Percentiles rank a stretch among this genome's conserved stretches.
These are phyloP conservation scores for Aspergillus pseudonomiae DNA, from an alignment of 2,329 filamentous ascomycete species.

Conservation along the genomic window DNA sequence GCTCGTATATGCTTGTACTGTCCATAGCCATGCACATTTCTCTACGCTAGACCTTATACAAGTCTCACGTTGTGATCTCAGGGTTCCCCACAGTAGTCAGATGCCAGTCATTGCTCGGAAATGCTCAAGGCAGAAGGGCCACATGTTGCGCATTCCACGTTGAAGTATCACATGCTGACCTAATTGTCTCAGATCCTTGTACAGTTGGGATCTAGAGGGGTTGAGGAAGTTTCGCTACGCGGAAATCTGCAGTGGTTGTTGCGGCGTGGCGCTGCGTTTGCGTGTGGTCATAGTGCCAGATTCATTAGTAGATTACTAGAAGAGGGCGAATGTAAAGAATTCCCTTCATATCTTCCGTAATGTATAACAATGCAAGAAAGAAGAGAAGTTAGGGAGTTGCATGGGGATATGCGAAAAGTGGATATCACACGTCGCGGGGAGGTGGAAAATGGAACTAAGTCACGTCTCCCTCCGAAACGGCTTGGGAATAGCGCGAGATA, in stretches of 20 bases:
- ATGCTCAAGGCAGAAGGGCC: neutral
- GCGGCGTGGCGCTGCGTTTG: neutral
- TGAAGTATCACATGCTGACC: neutral
- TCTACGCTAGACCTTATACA: neutral
- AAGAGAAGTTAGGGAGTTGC: neutral
- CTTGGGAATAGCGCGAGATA: conserved; percentile 7
- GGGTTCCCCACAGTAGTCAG: neutral
- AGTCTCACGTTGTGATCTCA: neutral
- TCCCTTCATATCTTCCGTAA: neutral
- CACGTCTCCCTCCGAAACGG: conserved; percentile 2
- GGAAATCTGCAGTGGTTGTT: neutral
- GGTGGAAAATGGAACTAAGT: conserved; percentile 5
- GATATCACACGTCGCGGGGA: conserved; percentile 8
- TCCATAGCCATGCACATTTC: neutral
- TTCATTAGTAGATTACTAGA: neutral
- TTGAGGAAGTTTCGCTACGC: neutral
- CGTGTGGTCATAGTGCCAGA: neutral
- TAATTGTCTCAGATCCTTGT: neutral
- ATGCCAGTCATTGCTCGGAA: neutral
- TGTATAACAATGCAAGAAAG: neutral
- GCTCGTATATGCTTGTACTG: neutral
- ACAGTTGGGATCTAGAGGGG: neutral
- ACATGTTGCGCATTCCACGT: neutral
- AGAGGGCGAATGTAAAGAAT: neutral
- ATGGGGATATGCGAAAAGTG: conserved; percentile 1